These are phyloP conservation scores for Crithidia expoeki DNA, from an alignment of 208 protist species.

Conservation along the genomic window DNA sequence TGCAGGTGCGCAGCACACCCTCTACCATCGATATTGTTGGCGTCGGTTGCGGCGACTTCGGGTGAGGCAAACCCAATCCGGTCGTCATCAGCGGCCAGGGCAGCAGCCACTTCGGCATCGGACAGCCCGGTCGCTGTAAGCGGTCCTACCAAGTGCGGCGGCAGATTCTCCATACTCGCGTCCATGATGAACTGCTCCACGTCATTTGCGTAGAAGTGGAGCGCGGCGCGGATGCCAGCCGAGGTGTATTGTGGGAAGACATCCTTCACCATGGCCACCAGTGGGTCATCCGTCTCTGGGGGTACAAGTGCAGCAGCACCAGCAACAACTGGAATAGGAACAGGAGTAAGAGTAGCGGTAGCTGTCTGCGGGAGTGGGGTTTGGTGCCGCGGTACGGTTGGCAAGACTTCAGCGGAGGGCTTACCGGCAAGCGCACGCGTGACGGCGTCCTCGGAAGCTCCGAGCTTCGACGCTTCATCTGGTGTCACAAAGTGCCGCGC, in stretches of 20 bases:
- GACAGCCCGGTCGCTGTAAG: conserved; percentile 32
- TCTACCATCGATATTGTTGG: not conserved
- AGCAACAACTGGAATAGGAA: not conserved
- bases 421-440: conserved; percentile 48
- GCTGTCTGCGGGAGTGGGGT: not conserved
- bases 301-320: not conserved
- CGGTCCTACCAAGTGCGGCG: conserved; percentile 70
- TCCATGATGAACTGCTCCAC: conserved; percentile 90
- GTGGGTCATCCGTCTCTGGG: conserved; percentile 35
- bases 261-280: conserved; percentile 77
- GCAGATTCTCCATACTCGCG: conserved; percentile 84
- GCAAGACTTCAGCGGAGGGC: not conserved
- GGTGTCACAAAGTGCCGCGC: conserved; percentile 58
- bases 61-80: not conserved
- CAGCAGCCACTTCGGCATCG: conserved; percentile 30
- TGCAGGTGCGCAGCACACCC: not conserved
- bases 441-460: conserved; percentile 72
- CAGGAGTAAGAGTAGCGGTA: not conserved
- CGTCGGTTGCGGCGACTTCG: not conserved
- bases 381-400: not conserved
- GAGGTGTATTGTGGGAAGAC: conserved; percentile 81
- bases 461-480: conserved; percentile 63
- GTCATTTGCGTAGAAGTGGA: conserved; percentile 87
- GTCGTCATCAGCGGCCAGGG: conserved; percentile 16
- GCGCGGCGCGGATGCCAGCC: conserved; percentile 53